Base-by-base conservation (phyloP, 495 filamentous ascomycete species). In the Trichoderma orchidacearum region DNA sequence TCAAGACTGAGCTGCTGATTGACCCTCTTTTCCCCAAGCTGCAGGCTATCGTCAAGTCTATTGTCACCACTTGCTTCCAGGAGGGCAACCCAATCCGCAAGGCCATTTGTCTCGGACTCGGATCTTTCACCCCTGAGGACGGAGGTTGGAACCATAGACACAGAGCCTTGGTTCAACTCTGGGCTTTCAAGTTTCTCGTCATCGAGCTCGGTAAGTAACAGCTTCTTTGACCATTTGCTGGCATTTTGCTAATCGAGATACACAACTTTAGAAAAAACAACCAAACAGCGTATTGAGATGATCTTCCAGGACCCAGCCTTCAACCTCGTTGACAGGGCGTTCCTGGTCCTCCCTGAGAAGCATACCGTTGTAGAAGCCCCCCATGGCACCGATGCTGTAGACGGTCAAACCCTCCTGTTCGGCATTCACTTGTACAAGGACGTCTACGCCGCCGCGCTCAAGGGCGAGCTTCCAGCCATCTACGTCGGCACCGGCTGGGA, bases 261-360 rank as follows among this genome's bases (percentile, higher is more conserved):
- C n/a, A n/a, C 9, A 12, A 8, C 6, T 31, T 9, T 45, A 68
- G 69, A 64, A 31, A 58, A 56, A 3, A 18, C 45, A 1, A 45
- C 25, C 32, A 35, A 56, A 2, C 64, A 57, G 1, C 56, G 50
- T 6, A 70, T 77, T 48, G 66, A 68, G 28, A 69, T 79, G 51
- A 67, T 80, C 59, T 78, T 84, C 23, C 87, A 91, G 70, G 87
- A 91, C 51, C 87, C 87, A 6, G 62, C 79, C 60, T 89, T 89
- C 69, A 88, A 81, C 54, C 41, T 65, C 7, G 65, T 76, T 6
- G 87, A 91, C 62, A 74, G 70, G 25, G 60, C 66, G 0, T 85
- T 88, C 57, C 75, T 89, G 35, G 31, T 59, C 0, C 67, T 62
- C 11, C 68, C 83, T 0, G 73, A 72, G 21, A n/a, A n/a, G 3